Percentiles rank a stretch among this genome's conserved stretches.
Evolutionary conservation across 495 filamentous ascomycete species (phyloP).

Genomic region (Massariosphaeria phaeospora): DNA sequence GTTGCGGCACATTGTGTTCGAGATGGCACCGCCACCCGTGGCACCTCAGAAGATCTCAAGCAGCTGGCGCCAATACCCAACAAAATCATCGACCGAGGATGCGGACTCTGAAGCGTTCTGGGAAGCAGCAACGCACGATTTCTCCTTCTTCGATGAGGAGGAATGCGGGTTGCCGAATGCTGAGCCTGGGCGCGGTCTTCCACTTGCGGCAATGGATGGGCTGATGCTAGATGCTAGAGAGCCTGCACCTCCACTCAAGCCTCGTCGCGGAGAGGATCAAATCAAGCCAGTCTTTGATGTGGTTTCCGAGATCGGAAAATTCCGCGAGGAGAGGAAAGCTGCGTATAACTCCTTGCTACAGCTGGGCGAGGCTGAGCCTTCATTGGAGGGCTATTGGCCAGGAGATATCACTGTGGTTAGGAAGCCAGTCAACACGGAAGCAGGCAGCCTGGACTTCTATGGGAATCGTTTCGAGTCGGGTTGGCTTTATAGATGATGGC

Average conservation of each 20-base stretch:
- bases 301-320: constrained; percentile 25
- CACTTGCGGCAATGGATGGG: constrained; percentile 28
- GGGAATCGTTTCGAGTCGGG: constrained; percentile 29
- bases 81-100: constrained; percentile 57
- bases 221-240: constrained; percentile 22
- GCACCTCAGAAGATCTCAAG: constrained; percentile 33
- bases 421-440: not conserved
- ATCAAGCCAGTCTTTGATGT: constrained; percentile 15
- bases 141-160: constrained; percentile 61
- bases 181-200: constrained; percentile 24
- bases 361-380: constrained; percentile 7
- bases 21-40: constrained; percentile 47
- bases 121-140: constrained; percentile 56
- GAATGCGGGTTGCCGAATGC: constrained; percentile 50
- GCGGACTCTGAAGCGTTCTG: constrained; percentile 57
- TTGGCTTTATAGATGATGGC: constrained; percentile 22
- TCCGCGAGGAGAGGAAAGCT: constrained; percentile 26
- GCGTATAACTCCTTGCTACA: constrained; percentile 7
- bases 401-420: constrained; percentile 29
- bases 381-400: constrained; percentile 27
- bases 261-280: constrained; percentile 3
- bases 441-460: constrained; percentile 22
- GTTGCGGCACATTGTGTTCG: constrained; percentile 53
- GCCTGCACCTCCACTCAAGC: constrained; percentile 1
- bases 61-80: constrained; percentile 41